phyloP scores from a whole-genome alignment of 225 moss, liverwort and hornwort species.

The Anthoceros angustus region DNA sequence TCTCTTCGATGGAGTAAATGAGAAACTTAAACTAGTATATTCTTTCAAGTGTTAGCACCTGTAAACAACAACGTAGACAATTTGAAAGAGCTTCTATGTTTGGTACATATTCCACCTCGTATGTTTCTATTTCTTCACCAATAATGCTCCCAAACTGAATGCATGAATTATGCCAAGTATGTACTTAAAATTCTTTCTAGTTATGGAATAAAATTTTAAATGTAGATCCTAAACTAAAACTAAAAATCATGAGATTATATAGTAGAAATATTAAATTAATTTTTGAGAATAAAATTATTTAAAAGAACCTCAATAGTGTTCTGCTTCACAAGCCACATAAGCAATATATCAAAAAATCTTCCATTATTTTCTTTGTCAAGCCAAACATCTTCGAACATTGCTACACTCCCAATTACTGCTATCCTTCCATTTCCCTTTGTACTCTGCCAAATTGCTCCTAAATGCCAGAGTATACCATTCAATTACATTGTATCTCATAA shows the following conservation, averaged over 20 bases:
- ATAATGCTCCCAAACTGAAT: conserved; percentile 32
- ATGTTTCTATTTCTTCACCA: conserved; percentile 36
- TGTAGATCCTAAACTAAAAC: too few relatives aligned
- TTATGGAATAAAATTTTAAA: too few relatives aligned
- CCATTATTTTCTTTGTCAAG: conserved; percentile 79
- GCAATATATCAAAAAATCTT: conserved; percentile 42
- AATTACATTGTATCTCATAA: not conserved
- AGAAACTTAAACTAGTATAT: too few relatives aligned
- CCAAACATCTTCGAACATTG: conserved; percentile 80
- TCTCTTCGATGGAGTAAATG: too few relatives aligned
- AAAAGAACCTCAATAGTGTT: conserved; percentile 32
- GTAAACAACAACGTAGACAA: conserved; percentile 46
- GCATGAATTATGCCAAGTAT: not conserved
- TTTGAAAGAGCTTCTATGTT: conserved; percentile 50
- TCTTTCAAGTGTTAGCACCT: conserved; percentile 18
- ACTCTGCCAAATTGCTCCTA: conserved; percentile 54
- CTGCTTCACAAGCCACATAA: conserved; percentile 43
- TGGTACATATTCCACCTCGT: conserved; percentile 44
- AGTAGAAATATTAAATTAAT: too few relatives aligned
- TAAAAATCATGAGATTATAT: too few relatives aligned
- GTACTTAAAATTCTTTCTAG: not conserved
- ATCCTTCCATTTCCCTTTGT: conserved; percentile 41
- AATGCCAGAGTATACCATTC: not conserved
- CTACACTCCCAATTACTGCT: conserved; percentile 58
- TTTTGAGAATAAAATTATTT: too few relatives aligned